Conservation (phyloP, 768 basidiomycete genomes). For the Pleurotus tuoliensis region DNA sequence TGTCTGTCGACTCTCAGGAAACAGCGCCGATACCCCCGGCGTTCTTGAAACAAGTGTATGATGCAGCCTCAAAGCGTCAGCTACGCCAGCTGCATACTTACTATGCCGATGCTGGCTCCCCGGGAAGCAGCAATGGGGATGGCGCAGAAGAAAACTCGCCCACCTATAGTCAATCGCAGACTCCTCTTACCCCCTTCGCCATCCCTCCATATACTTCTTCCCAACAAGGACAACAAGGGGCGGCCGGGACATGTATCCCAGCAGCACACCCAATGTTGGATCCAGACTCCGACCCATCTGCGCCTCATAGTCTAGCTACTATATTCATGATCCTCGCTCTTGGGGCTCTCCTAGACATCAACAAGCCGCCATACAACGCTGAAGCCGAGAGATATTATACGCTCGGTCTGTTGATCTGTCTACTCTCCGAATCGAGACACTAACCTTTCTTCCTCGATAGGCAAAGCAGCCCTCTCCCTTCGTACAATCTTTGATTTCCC, state of each 20-base stretch:
- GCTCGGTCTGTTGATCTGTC: constrained; percentile 29
- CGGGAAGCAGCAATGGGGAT: constrained; percentile 4
- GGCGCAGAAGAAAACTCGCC: not conserved
- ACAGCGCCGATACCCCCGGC: not conserved
- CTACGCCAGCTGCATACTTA: not conserved
- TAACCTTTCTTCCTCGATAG: not conserved
- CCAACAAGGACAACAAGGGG: not conserved
- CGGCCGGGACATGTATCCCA: not conserved
- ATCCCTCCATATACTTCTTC: not conserved
- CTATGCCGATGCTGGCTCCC: constrained; percentile 3
- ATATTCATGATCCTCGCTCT: constrained; percentile 59
- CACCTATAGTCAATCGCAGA: not conserved
- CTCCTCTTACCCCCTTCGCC: not conserved
- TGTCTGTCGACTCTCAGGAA: constrained; percentile 19
- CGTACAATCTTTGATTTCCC: constrained; percentile 51
- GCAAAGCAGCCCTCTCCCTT: constrained; percentile 46
- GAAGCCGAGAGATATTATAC: constrained; percentile 62
- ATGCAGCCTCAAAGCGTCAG: not conserved
- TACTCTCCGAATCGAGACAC: not conserved
- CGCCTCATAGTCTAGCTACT: constrained; percentile 49
- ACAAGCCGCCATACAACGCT: constrained; percentile 44
- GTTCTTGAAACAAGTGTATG: constrained; percentile 2
- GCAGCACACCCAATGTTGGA: not conserved
- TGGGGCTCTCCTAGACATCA: constrained; percentile 56
- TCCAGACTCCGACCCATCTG: constrained; percentile 11